Conservation (phyloP, 2,329 filamentous ascomycete species). For the Aspergillus tanneri region DNA sequence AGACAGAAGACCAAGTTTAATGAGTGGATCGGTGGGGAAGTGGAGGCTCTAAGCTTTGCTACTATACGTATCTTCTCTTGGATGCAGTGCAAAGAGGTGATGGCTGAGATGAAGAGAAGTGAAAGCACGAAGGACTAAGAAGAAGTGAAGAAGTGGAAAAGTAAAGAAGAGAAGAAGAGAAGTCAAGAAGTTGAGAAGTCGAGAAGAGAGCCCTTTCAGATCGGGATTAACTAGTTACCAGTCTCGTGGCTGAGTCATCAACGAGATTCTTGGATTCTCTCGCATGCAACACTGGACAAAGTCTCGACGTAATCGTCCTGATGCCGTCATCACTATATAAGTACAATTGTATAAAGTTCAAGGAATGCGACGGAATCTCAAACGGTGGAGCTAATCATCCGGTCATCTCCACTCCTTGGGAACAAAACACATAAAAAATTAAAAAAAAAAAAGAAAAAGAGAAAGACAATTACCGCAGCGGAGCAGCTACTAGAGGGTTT, state of each 20-base stretch:
- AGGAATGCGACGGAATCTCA: neutral
- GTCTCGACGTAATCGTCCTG: conserved; percentile 9
- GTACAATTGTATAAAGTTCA: conserved; percentile 1
- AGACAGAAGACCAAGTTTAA: neutral
- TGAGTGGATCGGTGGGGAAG: neutral
- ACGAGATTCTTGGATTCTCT: too few relatives aligned
- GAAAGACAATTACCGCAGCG: too few relatives aligned
- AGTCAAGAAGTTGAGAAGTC: neutral
- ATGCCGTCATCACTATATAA: conserved; percentile 8
- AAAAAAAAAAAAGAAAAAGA: too few relatives aligned
- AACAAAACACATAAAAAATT: too few relatives aligned
- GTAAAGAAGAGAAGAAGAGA: neutral
- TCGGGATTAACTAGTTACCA: neutral
- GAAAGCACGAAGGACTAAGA: neutral
- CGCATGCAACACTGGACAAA: neutral
- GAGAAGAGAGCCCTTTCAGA: neutral
- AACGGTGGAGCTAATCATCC: neutral
- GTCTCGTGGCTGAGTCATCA: neutral
- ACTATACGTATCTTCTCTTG: neutral
- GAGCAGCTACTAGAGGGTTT: too few relatives aligned
- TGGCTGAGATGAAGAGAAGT: neutral
- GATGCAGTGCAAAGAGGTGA: neutral
- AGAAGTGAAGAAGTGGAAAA: neutral
- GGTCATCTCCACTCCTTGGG: neutral
- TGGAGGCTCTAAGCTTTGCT: neutral